Percentiles rank a stretch among this genome's conserved stretches.
These are phyloP conservation scores for Pyropia yezoensis DNA, from an alignment of 23 red algal genomes.

Conservation along the genomic window DNA sequence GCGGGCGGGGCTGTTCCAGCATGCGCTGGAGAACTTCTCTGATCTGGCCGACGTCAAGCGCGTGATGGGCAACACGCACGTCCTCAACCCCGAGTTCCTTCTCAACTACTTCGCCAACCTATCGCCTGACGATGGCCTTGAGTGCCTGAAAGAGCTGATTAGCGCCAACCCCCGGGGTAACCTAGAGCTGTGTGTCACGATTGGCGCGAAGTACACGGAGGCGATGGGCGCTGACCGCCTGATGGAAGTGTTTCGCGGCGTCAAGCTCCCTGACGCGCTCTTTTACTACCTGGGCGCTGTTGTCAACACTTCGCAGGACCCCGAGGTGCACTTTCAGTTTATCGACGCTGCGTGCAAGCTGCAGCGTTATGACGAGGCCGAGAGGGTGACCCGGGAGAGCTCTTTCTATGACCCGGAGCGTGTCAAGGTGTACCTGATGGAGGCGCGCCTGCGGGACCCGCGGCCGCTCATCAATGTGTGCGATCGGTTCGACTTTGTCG, in stretches of 20 bases:
- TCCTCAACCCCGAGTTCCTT: slow-evolving; percentile 83
- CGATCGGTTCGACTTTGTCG: slow-evolving; percentile 86
- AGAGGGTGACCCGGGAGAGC: slow-evolving; percentile 83
- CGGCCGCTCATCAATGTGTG: slow-evolving; percentile 98
- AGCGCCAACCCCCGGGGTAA: slow-evolving; percentile 77
- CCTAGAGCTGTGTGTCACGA: slow-evolving; percentile 68
- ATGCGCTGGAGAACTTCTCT: slow-evolving; percentile 78
- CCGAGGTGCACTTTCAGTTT: slow-evolving; percentile 89
- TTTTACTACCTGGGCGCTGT: slow-evolving; percentile 86
- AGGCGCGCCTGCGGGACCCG: slow-evolving; percentile 66
- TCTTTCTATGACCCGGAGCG: slow-evolving; percentile 85
- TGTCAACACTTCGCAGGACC: slow-evolving; percentile 66
- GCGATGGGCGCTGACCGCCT: slow-evolving; percentile 73
- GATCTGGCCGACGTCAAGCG: slow-evolving; percentile 90
- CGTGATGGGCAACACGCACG: slow-evolving; percentile 90
- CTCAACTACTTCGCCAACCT: slow-evolving; percentile 78
- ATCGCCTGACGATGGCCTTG: slow-evolving; percentile 68
- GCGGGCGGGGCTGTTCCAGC: slow-evolving; percentile 89
- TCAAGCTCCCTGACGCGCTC: slow-evolving; percentile 72
- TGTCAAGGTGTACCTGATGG: slow-evolving; percentile 83
- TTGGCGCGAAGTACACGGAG: slow-evolving; percentile 88
- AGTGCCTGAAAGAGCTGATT: slow-evolving; percentile 84
- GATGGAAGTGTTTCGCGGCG: slow-evolving; percentile 68
- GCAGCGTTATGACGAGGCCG: slow-evolving; percentile 86
- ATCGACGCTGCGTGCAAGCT: slow-evolving; percentile 79